These are phyloP conservation scores for Zymoseptoria pseudotritici DNA, from an alignment of 2,329 filamentous ascomycete species.

Conservation along the genomic window DNA sequence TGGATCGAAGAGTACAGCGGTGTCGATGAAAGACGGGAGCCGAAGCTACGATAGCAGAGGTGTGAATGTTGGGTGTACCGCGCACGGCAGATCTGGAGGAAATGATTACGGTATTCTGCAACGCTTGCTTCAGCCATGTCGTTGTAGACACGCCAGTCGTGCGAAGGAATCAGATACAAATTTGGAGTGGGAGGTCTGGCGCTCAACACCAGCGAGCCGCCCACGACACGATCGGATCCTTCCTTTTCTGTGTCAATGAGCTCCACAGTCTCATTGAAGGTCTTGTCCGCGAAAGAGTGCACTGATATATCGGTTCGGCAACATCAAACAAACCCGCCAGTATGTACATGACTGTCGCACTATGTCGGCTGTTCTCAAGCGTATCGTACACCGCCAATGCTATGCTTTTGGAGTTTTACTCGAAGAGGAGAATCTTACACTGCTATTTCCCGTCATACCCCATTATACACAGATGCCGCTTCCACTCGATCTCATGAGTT, in stretches of 20 bases:
- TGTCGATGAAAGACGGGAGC: background rate
- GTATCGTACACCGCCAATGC: background rate
- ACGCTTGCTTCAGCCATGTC: background rate
- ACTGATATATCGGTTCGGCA: background rate
- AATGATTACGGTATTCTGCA: background rate
- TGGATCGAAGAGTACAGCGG: background rate
- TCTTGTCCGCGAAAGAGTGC: background rate
- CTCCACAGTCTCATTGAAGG: background rate
- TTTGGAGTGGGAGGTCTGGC: background rate
- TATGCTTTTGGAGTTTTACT: background rate
- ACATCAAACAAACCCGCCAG: background rate
- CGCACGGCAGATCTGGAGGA: background rate
- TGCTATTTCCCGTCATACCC: background rate
- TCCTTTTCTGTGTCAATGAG: background rate
- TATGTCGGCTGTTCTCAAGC: background rate
- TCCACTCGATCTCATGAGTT: conserved; percentile 45
- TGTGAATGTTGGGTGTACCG: background rate
- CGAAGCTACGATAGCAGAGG: background rate
- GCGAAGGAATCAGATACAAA: too few species aligned
- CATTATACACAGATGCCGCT: background rate
- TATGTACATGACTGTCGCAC: background rate
- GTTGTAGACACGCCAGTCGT: background rate
- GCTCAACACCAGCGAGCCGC: background rate
- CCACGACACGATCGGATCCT: background rate
- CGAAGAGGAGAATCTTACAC: conserved; percentile 10